Base-by-base conservation (phyloP, 192 early-diverging fungal genomes). In the Entrophospora sp. region DNA sequence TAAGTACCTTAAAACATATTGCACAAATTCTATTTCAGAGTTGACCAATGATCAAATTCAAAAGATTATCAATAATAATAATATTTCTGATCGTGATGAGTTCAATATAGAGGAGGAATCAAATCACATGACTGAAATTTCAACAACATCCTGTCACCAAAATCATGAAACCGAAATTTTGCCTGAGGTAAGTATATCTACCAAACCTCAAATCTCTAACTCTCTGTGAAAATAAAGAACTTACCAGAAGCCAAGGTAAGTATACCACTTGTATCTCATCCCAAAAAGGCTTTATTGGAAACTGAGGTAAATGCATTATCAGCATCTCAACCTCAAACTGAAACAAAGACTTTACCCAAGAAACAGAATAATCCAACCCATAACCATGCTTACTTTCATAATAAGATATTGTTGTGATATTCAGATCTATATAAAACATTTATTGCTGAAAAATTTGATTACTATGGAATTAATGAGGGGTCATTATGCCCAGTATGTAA, bases 401-500 rank as follows among this genome's bases (percentile, higher is more conserved):
- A n/a, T n/a, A n/a, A n/a, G 20, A 57, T 20, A 57, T 57, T 57
- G 30, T n/a, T n/a, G 13, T 20, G 31, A 30, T 56, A 56, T 56
- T 18, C 53, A 13, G 28, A 27, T 56, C n/a, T 56, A 56, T 56
- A 32, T 56, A 22, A 18, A 56, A 18, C 4, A 56, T 22, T 30
- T 56, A 56, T 4, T 56, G 32, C 4, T 57, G 30, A 32, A 57
- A 57, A 57, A 10, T 25, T 30, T 34, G 53, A 56, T 56, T 56
- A 56, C n/a, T 56, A 56, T 57, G 30, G 53, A 57, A 57, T 57
- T 57, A 57, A 7, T 57, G 53, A 57, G 7, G 30, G 20, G 25
- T 34, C 53, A 31, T 57, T 57, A 56, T 56, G 53, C 53, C 53
- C 53, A 30, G 3, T 56, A 57, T 57, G 53, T 20, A 57, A 57